These are phyloP conservation scores for Nicotiana noctiflora DNA, from an alignment of 257 asterid genomes.

Conservation along the genomic window DNA sequence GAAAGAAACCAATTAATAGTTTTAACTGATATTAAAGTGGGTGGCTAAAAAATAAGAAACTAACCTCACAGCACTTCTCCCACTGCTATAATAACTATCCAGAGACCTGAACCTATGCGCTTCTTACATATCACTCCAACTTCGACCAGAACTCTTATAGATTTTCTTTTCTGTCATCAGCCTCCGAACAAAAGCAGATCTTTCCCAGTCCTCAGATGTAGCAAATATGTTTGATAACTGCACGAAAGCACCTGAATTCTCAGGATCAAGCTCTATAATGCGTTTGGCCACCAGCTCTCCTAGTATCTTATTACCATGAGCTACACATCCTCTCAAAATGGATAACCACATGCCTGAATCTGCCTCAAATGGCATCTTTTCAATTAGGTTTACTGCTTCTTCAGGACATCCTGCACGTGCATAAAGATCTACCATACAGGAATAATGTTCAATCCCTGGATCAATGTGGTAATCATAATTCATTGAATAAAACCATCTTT, in stretches of 20 bases:
- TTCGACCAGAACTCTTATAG: conserved; percentile 60
- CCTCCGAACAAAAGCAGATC: conserved; percentile 58
- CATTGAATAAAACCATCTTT: conserved; percentile 59
- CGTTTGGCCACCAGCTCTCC: conserved; percentile 43
- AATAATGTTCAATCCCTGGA: conserved; percentile 81
- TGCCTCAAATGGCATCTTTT: conserved; percentile 44
- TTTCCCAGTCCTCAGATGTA: conserved; percentile 64
- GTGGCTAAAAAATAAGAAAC: not conserved
- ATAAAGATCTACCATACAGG: conserved; percentile 85
- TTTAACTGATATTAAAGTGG: no score
- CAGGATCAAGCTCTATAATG: conserved; percentile 63
- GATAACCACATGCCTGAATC: conserved; percentile 81
- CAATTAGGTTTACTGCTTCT: conserved; percentile 57
- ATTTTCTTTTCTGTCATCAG: conserved; percentile 58
- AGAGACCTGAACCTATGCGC: not conserved
- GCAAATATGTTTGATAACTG: conserved; percentile 74
- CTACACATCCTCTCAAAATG: conserved; percentile 70
- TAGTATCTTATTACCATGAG: conserved; percentile 46
- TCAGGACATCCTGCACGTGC: conserved; percentile 58
- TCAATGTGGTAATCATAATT: conserved; percentile 42
- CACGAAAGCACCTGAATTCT: conserved; percentile 59
- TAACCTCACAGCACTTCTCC: not conserved
- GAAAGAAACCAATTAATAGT: no score
- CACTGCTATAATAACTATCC: not conserved
- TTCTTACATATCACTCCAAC: conserved; percentile 48